These are phyloP conservation scores for Pinguiococcus pyrenoidosus DNA, from an alignment of 108 stramenopile species.

Conservation along the genomic window DNA sequence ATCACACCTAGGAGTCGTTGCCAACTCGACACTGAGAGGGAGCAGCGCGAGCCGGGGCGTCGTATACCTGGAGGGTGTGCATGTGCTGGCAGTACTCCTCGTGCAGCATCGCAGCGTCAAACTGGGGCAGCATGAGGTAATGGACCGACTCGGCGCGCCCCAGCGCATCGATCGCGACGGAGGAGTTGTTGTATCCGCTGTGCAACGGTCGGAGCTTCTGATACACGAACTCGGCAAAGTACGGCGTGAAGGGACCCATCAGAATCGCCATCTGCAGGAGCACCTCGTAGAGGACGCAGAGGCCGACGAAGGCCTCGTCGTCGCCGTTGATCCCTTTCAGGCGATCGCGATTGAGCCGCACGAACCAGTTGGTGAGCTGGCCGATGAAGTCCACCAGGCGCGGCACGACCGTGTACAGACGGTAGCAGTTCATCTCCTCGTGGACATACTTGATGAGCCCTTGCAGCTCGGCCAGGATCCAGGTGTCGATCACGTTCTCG, in stretches of 20 bases:
- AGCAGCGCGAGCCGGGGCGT: too few species aligned
- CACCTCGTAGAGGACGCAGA: slow-evolving; percentile 84
- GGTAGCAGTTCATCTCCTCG: slow-evolving; percentile 92
- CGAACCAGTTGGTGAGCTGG: slow-evolving; percentile 91
- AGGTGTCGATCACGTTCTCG: slow-evolving; percentile 86
- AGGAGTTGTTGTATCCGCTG: slow-evolving; percentile 58
- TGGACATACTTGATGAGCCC: slow-evolving; percentile 83
- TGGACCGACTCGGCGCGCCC: slow-evolving; percentile 92
- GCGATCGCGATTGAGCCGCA: slow-evolving; percentile 93
- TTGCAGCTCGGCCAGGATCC: slow-evolving; percentile 94
- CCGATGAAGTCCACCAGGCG: slow-evolving; percentile 83
- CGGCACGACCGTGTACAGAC: slow-evolving; percentile 97
- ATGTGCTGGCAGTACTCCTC: slow-evolving; percentile 69
- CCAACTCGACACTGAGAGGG: too few species aligned
- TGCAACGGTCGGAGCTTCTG: slow-evolving; percentile 80
- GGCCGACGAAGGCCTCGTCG: slow-evolving; percentile 58
- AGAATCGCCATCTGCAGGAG: slow-evolving; percentile 74
- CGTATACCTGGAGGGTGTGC: too few species aligned
- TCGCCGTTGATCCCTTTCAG: slow-evolving; percentile 83
- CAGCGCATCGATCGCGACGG: slow-evolving; percentile 54
- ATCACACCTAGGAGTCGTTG: too few species aligned
- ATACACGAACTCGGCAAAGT: slow-evolving; percentile 96
- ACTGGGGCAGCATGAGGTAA: slow-evolving; percentile 67
- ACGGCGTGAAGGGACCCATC: slow-evolving; percentile 98
- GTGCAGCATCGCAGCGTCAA: slow-evolving; percentile 67